phyloP scores from a whole-genome alignment of 2,329 filamentous ascomycete species.

The Alternaria postmessia region DNA sequence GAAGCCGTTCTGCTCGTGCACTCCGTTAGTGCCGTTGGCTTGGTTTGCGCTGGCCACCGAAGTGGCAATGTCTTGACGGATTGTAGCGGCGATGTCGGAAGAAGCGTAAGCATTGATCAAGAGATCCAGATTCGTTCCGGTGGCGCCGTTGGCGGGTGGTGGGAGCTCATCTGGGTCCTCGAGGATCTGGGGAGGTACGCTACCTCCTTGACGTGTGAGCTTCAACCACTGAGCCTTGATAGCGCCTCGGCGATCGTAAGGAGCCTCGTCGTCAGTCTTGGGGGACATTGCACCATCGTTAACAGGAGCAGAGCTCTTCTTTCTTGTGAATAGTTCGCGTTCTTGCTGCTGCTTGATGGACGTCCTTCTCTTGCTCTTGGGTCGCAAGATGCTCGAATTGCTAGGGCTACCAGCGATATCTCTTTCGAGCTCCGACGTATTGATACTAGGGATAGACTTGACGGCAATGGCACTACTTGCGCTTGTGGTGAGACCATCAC shows the following conservation, averaged over 20 bases:
- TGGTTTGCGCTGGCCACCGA: slow-evolving; percentile 70
- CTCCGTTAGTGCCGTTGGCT: slow-evolving; percentile 72
- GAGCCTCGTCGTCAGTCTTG: slow-evolving; percentile 68
- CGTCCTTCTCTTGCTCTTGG: slow-evolving; percentile 74
- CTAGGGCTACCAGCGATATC: slow-evolving; percentile 65
- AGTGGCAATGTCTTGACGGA: slow-evolving; percentile 79
- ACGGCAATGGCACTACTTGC: slow-evolving; percentile 88
- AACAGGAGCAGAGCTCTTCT: slow-evolving; percentile 66
- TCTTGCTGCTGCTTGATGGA: slow-evolving; percentile 89
- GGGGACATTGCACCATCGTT: slow-evolving; percentile 63
- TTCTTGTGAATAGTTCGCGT: slow-evolving; percentile 86
- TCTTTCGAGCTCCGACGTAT: slow-evolving; percentile 76
- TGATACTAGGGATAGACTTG: slow-evolving; percentile 88
- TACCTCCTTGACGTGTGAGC: slow-evolving; percentile 62
- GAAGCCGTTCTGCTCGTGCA: slow-evolving; percentile 61
- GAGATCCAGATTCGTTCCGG: slow-evolving; percentile 79
- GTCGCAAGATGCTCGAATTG: slow-evolving; percentile 66
- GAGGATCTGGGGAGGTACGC: slow-evolving; percentile 66
- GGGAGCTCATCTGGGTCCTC: slow-evolving; percentile 74
- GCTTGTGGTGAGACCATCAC: slow-evolving; percentile 72
- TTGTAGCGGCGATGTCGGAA: slow-evolving; percentile 78
- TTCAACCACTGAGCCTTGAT: slow-evolving; percentile 67
- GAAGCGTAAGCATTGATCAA: slow-evolving; percentile 78
- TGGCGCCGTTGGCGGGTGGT: slow-evolving; percentile 63
- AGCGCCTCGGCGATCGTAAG: slow-evolving; percentile 59